These are phyloP conservation scores for Nannizzia gypsea DNA, from an alignment of 2,329 filamentous ascomycete species.

Conservation along the genomic window DNA sequence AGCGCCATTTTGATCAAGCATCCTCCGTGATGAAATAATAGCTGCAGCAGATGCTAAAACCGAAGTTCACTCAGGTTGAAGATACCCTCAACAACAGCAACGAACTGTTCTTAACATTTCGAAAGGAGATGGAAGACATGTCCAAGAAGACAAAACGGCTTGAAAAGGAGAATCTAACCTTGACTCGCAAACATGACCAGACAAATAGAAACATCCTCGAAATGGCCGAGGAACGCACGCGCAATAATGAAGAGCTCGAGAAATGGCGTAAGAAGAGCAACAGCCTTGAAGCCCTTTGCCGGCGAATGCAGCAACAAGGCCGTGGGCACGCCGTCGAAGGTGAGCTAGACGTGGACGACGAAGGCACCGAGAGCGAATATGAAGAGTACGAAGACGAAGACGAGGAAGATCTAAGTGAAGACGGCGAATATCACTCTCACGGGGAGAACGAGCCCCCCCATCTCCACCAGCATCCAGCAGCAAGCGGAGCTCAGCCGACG, in stretches of 20 bases:
- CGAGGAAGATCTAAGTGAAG: conserved; percentile 49
- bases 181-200: conserved; percentile 85
- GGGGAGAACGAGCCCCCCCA: conserved; percentile 51
- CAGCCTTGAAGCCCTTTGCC: conserved; percentile 86
- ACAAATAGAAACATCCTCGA: conserved; percentile 91
- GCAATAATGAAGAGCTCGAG: conserved; percentile 63
- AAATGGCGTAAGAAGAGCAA: conserved; percentile 73
- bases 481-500: conserved; percentile 21
- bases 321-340: conserved; percentile 58
- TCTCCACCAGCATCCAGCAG: conserved; percentile 44
- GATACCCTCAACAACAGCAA: conserved; percentile 98
- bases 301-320: conserved; percentile 91
- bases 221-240: conserved; percentile 87
- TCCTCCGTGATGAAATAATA: not conserved
- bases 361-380: conserved; percentile 40
- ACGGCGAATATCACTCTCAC: conserved; percentile 52
- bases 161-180: conserved; percentile 86
- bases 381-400: conserved; percentile 49
- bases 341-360: conserved; percentile 44
- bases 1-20: not conserved
- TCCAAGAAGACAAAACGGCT: conserved; percentile 95
- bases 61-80: conserved; percentile 58
- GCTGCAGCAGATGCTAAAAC: not conserved
- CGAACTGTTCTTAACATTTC: conserved; percentile 89
- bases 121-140: conserved; percentile 99